A percentile compares a stretch with the other conserved stretches of the same genome.
These are phyloP conservation scores for Hippophae tibetana DNA, from an alignment of 306 rosid species.

Conservation along the genomic window DNA sequence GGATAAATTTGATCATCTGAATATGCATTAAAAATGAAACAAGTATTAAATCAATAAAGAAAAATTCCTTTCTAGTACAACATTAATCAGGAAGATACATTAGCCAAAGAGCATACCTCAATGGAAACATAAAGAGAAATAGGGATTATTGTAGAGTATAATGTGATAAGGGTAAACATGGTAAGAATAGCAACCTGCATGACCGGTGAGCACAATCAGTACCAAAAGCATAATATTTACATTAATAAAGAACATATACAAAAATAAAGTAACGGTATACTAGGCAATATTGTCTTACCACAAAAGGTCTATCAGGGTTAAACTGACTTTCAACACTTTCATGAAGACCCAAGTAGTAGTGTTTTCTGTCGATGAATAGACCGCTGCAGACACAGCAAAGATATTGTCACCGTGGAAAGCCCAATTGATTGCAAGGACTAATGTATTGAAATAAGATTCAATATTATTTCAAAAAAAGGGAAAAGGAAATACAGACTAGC, in stretches of 20 bases:
- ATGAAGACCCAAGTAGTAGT: constrained; percentile 70
- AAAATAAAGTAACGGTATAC: constrained; percentile 14
- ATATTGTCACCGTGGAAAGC: constrained; percentile 6
- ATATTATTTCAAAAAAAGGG: background rate
- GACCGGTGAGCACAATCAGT: constrained; percentile 22
- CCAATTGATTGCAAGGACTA: background rate
- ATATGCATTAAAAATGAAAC: constrained; percentile 15
- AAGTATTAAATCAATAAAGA: constrained; percentile 15
- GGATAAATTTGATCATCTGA: constrained; percentile 98
- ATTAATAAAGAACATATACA: constrained; percentile 7
- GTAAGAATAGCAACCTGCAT: constrained; percentile 74
- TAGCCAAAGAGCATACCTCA: constrained; percentile 55
- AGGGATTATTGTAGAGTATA: constrained; percentile 90
- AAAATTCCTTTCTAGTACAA: constrained; percentile 1
- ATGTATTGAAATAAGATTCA: background rate
- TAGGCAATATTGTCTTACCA: constrained; percentile 43
- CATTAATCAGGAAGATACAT: constrained; percentile 7
- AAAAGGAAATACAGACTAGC: background rate
- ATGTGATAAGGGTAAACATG: constrained; percentile 86
- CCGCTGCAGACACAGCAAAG: constrained; percentile 50
- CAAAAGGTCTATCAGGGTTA: constrained; percentile 63
- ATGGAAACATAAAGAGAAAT: constrained; percentile 95
- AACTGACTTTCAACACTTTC: constrained; percentile 53
- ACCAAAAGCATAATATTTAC: constrained; percentile 5
- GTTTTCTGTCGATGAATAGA: constrained; percentile 54